Percentiles rank a stretch among this genome's conserved stretches.
Evolutionary conservation across 2,329 filamentous ascomycete species (phyloP).

Genomic region (Allantophomopsis cytisporea): DNA sequence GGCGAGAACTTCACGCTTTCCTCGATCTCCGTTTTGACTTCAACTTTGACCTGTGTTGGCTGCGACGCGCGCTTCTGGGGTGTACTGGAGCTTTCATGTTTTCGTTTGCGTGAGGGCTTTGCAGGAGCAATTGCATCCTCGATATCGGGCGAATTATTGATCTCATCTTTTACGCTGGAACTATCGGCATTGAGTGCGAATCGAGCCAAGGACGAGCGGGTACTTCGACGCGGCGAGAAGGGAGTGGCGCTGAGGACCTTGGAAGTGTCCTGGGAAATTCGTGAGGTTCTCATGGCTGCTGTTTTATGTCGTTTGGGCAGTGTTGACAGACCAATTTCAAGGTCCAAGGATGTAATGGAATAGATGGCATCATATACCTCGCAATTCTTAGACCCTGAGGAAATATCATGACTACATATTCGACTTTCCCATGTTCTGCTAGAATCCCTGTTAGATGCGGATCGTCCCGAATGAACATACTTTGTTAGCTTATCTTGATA

Average conservation of each 20-base stretch:
- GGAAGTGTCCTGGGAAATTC: slow-evolving; percentile 42
- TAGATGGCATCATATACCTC: no score
- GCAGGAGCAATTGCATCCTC: slow-evolving; percentile 34
- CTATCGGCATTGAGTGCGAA: slow-evolving; percentile 21
- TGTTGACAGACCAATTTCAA: background rate
- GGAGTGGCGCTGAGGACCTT: slow-evolving; percentile 37
- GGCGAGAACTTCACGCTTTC: slow-evolving; percentile 14
- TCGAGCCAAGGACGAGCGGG: slow-evolving; percentile 33
- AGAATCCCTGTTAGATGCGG: no score
- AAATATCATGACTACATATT: no score
- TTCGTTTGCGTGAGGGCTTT: slow-evolving; percentile 28
- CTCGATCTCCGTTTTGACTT: slow-evolving; percentile 26
- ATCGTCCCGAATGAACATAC: no score
- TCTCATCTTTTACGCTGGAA: slow-evolving; percentile 11
- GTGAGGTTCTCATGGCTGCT: slow-evolving; percentile 28
- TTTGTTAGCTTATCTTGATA: no score
- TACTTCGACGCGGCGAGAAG: slow-evolving; percentile 26
- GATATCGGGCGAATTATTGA: slow-evolving; percentile 28
- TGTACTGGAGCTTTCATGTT: slow-evolving; percentile 22
- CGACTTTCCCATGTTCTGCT: no score
- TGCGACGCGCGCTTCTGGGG: slow-evolving; percentile 9
- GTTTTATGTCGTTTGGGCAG: background rate
- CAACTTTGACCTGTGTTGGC: slow-evolving; percentile 16
- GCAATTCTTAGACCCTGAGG: no score
- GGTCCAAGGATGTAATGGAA: background rate